Evolutionary conservation across 345 rosid genomes (phyloP).

Genomic region (Turritis glabra): DNA sequence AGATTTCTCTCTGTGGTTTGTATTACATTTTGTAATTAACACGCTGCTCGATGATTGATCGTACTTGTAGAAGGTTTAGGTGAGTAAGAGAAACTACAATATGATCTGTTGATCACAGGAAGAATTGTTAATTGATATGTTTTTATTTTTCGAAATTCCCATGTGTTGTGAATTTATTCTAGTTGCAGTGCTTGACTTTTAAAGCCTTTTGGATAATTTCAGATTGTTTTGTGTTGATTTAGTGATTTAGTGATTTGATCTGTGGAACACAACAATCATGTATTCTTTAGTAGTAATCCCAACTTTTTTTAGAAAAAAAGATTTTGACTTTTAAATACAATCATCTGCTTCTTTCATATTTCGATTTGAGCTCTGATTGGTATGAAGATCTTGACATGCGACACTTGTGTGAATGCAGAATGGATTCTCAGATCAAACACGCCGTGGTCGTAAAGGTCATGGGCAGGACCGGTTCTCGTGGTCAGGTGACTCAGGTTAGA

Average conservation of each 20-base stretch:
- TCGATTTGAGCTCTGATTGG: not conserved
- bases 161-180: not conserved
- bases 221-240: not conserved
- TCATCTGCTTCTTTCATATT: not conserved
- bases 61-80: not conserved
- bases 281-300: not conserved
- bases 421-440: slow-evolving; percentile 79
- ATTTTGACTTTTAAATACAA: not conserved
- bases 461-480: slow-evolving; percentile 50
- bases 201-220: not conserved
- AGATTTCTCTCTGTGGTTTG: not conserved
- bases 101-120: not conserved
- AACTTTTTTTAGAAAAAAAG: not conserved
- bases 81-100: not conserved
- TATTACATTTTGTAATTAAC: not conserved
- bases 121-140: not conserved
- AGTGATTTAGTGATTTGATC: not conserved
- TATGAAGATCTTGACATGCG: not conserved
- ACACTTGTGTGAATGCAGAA: slow-evolving; percentile 39
- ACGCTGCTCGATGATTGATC: not conserved
- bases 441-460: slow-evolving; percentile 85
- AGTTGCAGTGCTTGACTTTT: not conserved
- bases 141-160: not conserved
- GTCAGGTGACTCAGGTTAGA: slow-evolving; percentile 45
- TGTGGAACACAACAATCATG: not conserved